Conservation (phyloP, 2,329 filamentous ascomycete species). For the Penicillium psychrosexuale region DNA sequence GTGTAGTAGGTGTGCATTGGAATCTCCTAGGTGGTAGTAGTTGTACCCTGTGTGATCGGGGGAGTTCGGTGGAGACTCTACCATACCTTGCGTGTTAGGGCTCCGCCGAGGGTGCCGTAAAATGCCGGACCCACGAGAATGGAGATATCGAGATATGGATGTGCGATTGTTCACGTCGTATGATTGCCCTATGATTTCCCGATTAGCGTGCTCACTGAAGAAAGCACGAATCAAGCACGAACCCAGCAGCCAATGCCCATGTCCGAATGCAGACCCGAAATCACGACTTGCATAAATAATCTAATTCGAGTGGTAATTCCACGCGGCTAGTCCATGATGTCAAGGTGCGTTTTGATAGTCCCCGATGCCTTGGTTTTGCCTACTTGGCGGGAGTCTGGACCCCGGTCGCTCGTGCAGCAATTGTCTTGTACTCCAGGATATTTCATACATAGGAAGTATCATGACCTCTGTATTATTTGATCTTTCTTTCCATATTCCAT, state of each 20-base stretch:
- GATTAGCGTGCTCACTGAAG: neutral
- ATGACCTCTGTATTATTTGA: neutral
- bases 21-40: neutral
- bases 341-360: slow-evolving; percentile 21
- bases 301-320: slow-evolving; percentile 11
- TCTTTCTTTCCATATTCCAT: neutral
- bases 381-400: slow-evolving; percentile 21
- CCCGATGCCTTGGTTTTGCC: slow-evolving; percentile 19
- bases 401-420: slow-evolving; percentile 18
- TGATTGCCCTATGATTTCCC: neutral
- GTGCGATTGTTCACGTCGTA: neutral
- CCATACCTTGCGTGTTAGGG: slow-evolving; percentile 11
- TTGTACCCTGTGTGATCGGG: slow-evolving; percentile 9
- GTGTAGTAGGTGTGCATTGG: slow-evolving; percentile 2
- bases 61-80: slow-evolving; percentile 12
- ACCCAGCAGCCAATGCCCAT: neutral
- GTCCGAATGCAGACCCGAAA: slow-evolving; percentile 8
- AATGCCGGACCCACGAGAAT: slow-evolving; percentile 11
- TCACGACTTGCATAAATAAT: neutral
- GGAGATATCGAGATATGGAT: neutral
- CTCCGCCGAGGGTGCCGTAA: slow-evolving; percentile 16
- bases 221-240: neutral
- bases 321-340: slow-evolving; percentile 21
- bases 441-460: neutral
- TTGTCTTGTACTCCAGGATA: neutral